phyloP scores from a whole-genome alignment of 2,329 filamentous ascomycete genomes.

The Pseudogymnoascus sp. region DNA sequence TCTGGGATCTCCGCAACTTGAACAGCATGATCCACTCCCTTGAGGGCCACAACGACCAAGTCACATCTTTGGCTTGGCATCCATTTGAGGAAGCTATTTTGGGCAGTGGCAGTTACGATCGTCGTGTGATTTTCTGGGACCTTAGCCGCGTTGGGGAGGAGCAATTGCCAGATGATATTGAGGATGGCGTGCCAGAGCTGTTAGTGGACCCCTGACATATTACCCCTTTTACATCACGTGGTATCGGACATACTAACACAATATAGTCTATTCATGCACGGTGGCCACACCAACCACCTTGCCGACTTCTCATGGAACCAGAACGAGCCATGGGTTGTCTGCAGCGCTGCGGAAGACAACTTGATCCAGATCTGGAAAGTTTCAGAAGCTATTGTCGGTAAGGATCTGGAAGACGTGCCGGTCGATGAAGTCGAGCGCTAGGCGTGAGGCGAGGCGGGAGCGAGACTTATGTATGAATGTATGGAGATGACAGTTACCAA shows the following conservation, averaged over 20 bases:
- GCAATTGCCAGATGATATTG: constrained; percentile 87
- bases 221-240: constrained; percentile 3
- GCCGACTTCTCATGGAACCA: constrained; percentile 97
- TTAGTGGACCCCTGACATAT: constrained; percentile 39
- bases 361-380: constrained; percentile 92
- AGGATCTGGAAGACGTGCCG: constrained; percentile 66
- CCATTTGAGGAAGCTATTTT: constrained; percentile 82
- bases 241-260: constrained; percentile 9
- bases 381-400: constrained; percentile 70
- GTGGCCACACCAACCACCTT: constrained; percentile 92
- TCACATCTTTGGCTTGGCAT: constrained; percentile 92
- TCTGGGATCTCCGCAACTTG: constrained; percentile 92
- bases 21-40: constrained; percentile 84
- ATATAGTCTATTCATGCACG: constrained; percentile 87
- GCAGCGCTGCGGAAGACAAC: constrained; percentile 94
- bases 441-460: background rate
- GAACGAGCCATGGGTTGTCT: constrained; percentile 94
- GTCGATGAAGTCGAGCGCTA: constrained; percentile 67
- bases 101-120: constrained; percentile 85
- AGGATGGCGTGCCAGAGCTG: constrained; percentile 92
- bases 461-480: background rate
- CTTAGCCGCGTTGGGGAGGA: constrained; percentile 86
- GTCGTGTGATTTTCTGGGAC: constrained; percentile 95
- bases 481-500: background rate
- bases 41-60: constrained; percentile 79